Evolutionary conservation across 805 yeast genomes (phyloP).

Genomic region (Ogataea siamensis): DNA sequence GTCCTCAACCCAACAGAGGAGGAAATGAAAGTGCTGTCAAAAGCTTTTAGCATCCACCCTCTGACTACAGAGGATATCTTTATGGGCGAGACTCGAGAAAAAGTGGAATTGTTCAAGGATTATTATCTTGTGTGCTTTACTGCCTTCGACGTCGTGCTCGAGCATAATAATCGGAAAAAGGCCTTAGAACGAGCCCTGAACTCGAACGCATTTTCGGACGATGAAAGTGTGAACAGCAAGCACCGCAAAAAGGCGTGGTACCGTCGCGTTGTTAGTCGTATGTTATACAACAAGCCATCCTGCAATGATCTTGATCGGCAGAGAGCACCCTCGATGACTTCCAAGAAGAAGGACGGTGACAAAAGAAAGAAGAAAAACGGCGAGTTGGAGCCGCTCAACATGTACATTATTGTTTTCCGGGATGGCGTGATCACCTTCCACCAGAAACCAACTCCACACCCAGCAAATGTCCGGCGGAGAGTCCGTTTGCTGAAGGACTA

Average conservation of each 20-base stretch:
- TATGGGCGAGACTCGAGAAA: slow-evolving; percentile 90
- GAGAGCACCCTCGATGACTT: slow-evolving; percentile 19
- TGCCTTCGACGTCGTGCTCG: slow-evolving; percentile 77
- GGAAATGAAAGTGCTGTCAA: slow-evolving; percentile 88
- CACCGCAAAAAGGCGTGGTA: slow-evolving; percentile 21
- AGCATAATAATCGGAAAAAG: slow-evolving; percentile 44
- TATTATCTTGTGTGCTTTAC: slow-evolving; percentile 92
- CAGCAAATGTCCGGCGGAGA: slow-evolving; percentile 91
- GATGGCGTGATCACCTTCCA: slow-evolving; percentile 93
- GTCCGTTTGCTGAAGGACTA: slow-evolving; percentile 86
- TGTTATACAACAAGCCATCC: slow-evolving; percentile 5
- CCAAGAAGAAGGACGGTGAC: slow-evolving; percentile 19
- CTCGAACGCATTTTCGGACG: slow-evolving; percentile 17
- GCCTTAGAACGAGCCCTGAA: slow-evolving; percentile 25
- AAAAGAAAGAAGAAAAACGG: slow-evolving; percentile 36
- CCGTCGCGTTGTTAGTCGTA: slow-evolving; percentile 8
- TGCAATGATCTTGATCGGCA: slow-evolving; percentile 1
- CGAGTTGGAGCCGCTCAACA: slow-evolving; percentile 83
- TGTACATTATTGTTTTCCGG: slow-evolving; percentile 88
- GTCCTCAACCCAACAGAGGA: slow-evolving; percentile 92
- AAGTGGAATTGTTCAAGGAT: slow-evolving; percentile 87
- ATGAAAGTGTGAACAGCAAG: slow-evolving; percentile 18
- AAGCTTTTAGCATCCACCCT: slow-evolving; percentile 94
- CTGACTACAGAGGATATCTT: slow-evolving; percentile 94
- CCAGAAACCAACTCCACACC: slow-evolving; percentile 93